Conservation (phyloP, 306 rosid genomes). For the Calophaca sinica region DNA sequence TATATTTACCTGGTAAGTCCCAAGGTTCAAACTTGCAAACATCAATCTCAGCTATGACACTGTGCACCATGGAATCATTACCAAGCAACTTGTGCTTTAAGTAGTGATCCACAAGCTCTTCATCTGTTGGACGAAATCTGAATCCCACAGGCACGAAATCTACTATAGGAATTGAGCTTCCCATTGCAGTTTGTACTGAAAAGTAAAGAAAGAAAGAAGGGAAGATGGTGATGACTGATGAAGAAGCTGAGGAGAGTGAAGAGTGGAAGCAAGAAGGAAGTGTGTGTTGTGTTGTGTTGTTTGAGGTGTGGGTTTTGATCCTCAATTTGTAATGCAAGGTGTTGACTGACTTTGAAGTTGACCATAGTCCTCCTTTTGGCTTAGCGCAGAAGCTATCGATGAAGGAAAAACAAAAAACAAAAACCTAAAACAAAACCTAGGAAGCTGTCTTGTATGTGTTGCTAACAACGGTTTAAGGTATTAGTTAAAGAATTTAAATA, state of each 20-base stretch:
- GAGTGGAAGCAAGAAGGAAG: background rate
- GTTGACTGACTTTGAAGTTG: conserved; percentile 29
- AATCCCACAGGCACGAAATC: conserved; percentile 53
- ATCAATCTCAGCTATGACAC: conserved; percentile 57
- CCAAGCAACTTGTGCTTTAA: conserved; percentile 55
- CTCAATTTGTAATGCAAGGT: conserved; percentile 30
- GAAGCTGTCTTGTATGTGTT: too few species aligned
- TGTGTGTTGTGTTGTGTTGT: background rate
- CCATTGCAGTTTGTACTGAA: conserved; percentile 5
- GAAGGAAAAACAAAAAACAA: background rate
- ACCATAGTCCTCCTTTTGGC: conserved; percentile 20
- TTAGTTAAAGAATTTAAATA: too few species aligned
- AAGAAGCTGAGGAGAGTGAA: background rate
- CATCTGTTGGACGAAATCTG: conserved; percentile 75
- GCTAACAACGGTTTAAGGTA: too few species aligned
- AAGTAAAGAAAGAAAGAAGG: background rate
- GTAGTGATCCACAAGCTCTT: conserved; percentile 63
- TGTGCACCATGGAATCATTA: background rate
- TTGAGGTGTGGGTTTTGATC: background rate
- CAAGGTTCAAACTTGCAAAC: conserved; percentile 61
- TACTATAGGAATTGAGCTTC: background rate
- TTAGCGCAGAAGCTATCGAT: conserved; percentile 30
- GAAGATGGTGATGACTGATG: background rate
- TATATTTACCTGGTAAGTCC: conserved; percentile 54
- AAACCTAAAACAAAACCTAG: too few species aligned